These are phyloP conservation scores for Marasmius oreades DNA, from an alignment of 1,284 basidiomycete genomes.

Conservation along the genomic window DNA sequence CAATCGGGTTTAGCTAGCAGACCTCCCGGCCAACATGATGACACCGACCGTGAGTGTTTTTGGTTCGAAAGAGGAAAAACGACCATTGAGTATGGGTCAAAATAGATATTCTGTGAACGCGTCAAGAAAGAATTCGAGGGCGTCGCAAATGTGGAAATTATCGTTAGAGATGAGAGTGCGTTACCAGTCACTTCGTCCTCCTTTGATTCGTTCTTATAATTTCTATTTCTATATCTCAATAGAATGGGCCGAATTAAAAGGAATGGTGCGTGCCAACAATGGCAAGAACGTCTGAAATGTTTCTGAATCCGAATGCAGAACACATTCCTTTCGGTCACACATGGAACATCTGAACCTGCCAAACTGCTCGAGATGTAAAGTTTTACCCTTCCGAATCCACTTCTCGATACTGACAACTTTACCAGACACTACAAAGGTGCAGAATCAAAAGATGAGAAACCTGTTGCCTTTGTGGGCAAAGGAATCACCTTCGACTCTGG, in stretches of 20 bases:
- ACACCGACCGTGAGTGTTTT: conserved; percentile 61
- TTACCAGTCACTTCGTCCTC: conserved; percentile 4
- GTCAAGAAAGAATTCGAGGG: conserved; percentile 67
- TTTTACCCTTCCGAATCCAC: conserved; percentile 12
- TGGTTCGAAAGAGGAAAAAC: not conserved
- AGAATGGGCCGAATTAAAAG: conserved; percentile 80
- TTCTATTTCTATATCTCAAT: not conserved
- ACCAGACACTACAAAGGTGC: conserved; percentile 79
- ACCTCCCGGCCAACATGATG: conserved; percentile 81
- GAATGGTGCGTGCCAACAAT: conserved; percentile 56
- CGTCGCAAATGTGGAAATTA: conserved; percentile 66
- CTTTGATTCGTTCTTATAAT: not conserved
- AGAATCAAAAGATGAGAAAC: conserved; percentile 47
- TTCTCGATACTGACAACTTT: not conserved
- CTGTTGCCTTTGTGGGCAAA: conserved; percentile 83
- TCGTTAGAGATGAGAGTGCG: conserved; percentile 73
- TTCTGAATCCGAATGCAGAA: conserved; percentile 36
- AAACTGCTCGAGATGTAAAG: conserved; percentile 86
- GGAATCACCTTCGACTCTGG: conserved; percentile 89
- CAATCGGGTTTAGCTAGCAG: conserved; percentile 55
- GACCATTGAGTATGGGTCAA: not conserved
- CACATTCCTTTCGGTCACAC: conserved; percentile 85
- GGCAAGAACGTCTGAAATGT: conserved; percentile 3
- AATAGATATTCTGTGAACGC: conserved; percentile 67
- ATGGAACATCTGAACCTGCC: conserved; percentile 79